These are phyloP conservation scores for Kalmusia sp. DNA, from an alignment of 2,329 filamentous ascomycete genomes.

Conservation along the genomic window DNA sequence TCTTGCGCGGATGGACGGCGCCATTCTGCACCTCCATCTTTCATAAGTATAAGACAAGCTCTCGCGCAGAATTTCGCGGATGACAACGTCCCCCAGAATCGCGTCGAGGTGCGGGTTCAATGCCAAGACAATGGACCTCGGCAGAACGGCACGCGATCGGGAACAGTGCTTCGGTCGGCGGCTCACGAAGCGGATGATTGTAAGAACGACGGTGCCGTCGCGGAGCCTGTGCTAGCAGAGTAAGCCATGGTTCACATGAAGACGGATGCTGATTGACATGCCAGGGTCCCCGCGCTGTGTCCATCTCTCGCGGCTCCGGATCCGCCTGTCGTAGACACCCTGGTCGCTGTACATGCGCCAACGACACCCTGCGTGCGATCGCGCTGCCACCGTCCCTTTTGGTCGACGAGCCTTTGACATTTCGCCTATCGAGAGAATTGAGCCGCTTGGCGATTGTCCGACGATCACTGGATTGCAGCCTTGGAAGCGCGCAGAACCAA, in stretches of 20 bases:
- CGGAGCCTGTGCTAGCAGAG: too few species aligned
- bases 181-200: neutral
- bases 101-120: conserved; percentile 22
- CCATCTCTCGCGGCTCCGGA: too few species aligned
- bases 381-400: too few species aligned
- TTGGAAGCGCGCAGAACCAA: neutral
- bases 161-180: conserved; percentile 2
- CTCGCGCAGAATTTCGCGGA: conserved; percentile 17
- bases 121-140: conserved; percentile 31
- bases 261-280: too few species aligned
- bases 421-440: neutral
- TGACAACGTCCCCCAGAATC: conserved; percentile 16
- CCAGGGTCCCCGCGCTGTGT: too few species aligned
- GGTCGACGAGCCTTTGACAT: neutral
- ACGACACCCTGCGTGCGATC: conserved; percentile 4
- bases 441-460: neutral
- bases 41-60: neutral
- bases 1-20: conserved; percentile 52
- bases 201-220: neutral
- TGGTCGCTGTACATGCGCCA: too few species aligned
- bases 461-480: too few species aligned
- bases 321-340: too few species aligned
- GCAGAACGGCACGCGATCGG: conserved; percentile 19
- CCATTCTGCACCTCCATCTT: conserved; percentile 43
- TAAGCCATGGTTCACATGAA: too few species aligned